Conservation (phyloP, 805 yeast species). For the Yarrowia phangngaensis region DNA sequence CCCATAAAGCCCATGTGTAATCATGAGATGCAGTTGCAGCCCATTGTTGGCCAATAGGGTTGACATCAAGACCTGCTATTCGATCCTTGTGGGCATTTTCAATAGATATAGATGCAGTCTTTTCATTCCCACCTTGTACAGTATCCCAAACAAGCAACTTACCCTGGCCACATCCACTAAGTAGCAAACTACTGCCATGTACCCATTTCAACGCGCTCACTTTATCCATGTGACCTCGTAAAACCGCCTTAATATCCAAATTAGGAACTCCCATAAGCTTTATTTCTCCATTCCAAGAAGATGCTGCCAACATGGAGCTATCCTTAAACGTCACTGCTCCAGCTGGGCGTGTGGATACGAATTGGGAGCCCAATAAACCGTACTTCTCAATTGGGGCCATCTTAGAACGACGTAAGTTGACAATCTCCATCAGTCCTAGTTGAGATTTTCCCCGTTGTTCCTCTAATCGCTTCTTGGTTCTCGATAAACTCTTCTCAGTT, state of each 20-base stretch:
- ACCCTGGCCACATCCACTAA: constrained; percentile 50
- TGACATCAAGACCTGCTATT: constrained; percentile 58
- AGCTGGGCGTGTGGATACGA: constrained; percentile 65
- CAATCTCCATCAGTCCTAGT: constrained; percentile 44
- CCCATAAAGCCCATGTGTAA: constrained; percentile 88
- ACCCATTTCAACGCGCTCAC: constrained; percentile 70
- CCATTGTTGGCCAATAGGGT: constrained; percentile 57
- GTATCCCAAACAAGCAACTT: constrained; percentile 41
- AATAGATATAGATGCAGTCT: background rate
- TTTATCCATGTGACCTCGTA: constrained; percentile 59
- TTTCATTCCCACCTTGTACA: constrained; percentile 27
- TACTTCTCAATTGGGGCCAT: constrained; percentile 40
- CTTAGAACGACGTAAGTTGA: constrained; percentile 48
- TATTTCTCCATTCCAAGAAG: constrained; percentile 74
- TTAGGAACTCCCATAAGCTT: constrained; percentile 36
- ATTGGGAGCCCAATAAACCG: constrained; percentile 62
- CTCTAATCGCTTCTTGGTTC: constrained; percentile 46
- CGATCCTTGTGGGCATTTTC: constrained; percentile 50
- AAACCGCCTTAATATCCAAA: constrained; percentile 37
- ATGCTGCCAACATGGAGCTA: constrained; percentile 50
- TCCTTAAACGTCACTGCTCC: constrained; percentile 51
- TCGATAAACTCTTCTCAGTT: constrained; percentile 49
- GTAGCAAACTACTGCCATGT: constrained; percentile 32
- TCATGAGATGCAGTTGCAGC: constrained; percentile 76
- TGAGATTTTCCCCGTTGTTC: constrained; percentile 38